phyloP scores from a whole-genome alignment of 345 rosid species.

The Lenwebbia sp. region DNA sequence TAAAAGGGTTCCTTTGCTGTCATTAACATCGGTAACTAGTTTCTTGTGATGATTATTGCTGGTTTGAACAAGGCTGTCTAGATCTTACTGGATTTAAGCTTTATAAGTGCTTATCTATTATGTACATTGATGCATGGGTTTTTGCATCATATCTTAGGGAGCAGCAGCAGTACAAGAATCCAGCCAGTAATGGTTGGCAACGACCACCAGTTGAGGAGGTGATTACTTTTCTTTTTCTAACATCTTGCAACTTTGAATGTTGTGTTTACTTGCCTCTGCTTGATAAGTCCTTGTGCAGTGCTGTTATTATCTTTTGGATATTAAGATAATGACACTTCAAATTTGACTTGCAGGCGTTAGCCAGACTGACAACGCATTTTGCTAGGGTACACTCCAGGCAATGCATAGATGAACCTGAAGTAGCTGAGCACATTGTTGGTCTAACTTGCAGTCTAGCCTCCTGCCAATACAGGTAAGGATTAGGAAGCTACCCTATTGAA shows the following conservation, averaged over 20 bases:
- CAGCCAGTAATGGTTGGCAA: constrained; percentile 41
- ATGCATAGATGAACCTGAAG: constrained; percentile 86
- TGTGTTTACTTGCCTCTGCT: neutral
- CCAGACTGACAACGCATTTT: constrained; percentile 66
- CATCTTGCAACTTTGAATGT: neutral
- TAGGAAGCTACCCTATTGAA: neutral
- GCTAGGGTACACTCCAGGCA: constrained; percentile 68
- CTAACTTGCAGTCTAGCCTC: constrained; percentile 81
- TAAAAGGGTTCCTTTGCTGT: neutral
- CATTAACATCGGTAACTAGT: neutral
- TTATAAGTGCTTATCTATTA: neutral
- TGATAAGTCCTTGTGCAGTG: neutral
- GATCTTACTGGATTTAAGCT: neutral
- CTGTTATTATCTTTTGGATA: neutral
- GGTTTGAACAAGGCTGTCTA: neutral
- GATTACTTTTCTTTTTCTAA: neutral
- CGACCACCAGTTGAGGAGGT: constrained; percentile 92
- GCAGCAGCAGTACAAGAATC: constrained; percentile 70
- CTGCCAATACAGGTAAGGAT: constrained; percentile 63
- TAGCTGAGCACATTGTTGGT: constrained; percentile 83
- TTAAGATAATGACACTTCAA: neutral
- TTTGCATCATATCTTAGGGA: constrained; percentile 32
- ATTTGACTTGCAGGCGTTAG: constrained; percentile 39
- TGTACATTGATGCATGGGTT: neutral
- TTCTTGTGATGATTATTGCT: neutral